These are phyloP conservation scores for Starmerella kuoi DNA, from an alignment of 805 yeast genomes.

Conservation along the genomic window DNA sequence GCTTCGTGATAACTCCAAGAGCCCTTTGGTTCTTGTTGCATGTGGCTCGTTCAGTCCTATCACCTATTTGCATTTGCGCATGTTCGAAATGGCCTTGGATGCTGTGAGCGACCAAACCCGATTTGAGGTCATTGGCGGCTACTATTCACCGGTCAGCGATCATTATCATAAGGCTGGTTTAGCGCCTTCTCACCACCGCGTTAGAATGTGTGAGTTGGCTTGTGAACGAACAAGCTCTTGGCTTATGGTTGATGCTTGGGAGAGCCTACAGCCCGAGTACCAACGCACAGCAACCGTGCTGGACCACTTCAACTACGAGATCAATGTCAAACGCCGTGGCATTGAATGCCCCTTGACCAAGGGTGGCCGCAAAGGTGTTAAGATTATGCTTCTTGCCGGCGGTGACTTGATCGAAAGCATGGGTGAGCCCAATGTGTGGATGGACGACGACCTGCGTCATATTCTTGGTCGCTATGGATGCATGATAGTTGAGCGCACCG, in stretches of 20 bases:
- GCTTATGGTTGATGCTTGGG: slow-evolving; percentile 99
- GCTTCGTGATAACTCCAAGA: slow-evolving; percentile 59
- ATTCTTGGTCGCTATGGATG: slow-evolving; percentile 94
- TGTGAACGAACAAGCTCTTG: slow-evolving; percentile 93
- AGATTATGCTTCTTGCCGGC: slow-evolving; percentile 92
- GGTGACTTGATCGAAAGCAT: slow-evolving; percentile 95
- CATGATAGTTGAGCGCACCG: slow-evolving; percentile 90
- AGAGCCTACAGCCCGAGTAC: slow-evolving; percentile 77
- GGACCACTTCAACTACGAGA: slow-evolving; percentile 93
- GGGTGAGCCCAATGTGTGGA: slow-evolving; percentile 99
- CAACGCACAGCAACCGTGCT: slow-evolving; percentile 90
- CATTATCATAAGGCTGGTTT: slow-evolving; percentile 87
- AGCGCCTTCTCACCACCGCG: slow-evolving; percentile 80
- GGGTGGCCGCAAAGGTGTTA: slow-evolving; percentile 57
- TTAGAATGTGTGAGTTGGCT: slow-evolving; percentile 95
- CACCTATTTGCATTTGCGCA: slow-evolving; percentile 84
- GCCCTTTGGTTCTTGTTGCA: slow-evolving; percentile 88
- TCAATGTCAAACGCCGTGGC: slow-evolving; percentile 83
- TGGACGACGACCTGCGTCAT: slow-evolving; percentile 87
- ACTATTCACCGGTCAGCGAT: slow-evolving; percentile 82
- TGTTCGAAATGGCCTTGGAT: slow-evolving; percentile 98
- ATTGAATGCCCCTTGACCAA: slow-evolving; percentile 36
- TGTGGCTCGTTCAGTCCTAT: slow-evolving; percentile 96
- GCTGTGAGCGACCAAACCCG: slow-evolving; percentile 81
- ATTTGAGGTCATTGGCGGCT: slow-evolving; percentile 94